Evolutionary conservation across 2,329 filamentous ascomycete genomes (phyloP).

Genomic region (Epichloe hybrida): DNA sequence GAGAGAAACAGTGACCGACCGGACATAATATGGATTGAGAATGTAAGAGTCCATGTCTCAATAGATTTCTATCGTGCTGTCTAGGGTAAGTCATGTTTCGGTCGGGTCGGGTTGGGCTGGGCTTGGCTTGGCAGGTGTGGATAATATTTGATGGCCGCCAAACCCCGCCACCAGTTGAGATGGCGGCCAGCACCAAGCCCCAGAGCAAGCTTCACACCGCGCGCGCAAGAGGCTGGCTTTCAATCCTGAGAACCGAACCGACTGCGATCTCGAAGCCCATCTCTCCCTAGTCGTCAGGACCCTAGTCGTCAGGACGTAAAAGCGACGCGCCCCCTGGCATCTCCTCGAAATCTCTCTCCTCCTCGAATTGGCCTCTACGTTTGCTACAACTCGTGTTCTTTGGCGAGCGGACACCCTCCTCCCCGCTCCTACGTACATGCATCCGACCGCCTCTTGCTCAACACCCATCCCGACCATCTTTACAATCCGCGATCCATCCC

Average conservation of each 20-base stretch:
- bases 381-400: background rate
- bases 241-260: background rate
- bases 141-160: no score
- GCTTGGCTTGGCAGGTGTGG: no score
- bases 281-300: background rate
- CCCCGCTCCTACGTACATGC: background rate
- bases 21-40: no score
- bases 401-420: background rate
- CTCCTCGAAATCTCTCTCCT: background rate
- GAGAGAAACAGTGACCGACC: no score
- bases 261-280: background rate
- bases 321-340: background rate
- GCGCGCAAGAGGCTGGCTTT: no score
- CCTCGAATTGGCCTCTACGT: background rate
- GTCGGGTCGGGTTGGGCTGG: no score
- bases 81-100: no score
- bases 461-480: background rate
- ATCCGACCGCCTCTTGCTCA: constrained; percentile 5
- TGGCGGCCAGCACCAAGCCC: no score
- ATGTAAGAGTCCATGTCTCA: no score
- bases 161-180: no score
- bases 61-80: no score
- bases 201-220: no score
- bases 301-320: background rate
- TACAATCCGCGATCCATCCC: background rate